These are phyloP conservation scores for Trichoderma asperelloides DNA, from an alignment of 495 filamentous ascomycete genomes.

Conservation along the genomic window DNA sequence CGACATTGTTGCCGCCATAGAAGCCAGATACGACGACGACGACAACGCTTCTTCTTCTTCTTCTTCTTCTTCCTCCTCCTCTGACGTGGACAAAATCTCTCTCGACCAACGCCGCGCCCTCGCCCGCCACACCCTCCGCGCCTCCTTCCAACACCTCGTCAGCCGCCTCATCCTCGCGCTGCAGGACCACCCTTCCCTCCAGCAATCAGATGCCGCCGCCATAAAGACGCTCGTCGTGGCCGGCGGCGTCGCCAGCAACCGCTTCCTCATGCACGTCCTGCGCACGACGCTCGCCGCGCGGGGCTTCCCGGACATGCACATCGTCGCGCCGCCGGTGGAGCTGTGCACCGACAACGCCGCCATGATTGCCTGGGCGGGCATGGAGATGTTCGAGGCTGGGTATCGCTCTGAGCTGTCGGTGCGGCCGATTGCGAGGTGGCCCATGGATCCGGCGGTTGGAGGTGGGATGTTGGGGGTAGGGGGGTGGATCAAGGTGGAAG, in stretches of 20 bases:
- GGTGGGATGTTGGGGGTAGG: slow-evolving; percentile 38
- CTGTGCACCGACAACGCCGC: slow-evolving; percentile 92
- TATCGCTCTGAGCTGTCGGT: slow-evolving; percentile 53
- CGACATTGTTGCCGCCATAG: slow-evolving; percentile 19
- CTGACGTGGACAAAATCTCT: slow-evolving; percentile 15
- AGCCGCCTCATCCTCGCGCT: slow-evolving; percentile 63
- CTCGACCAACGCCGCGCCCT: slow-evolving; percentile 49
- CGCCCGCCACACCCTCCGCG: slow-evolving; percentile 61
- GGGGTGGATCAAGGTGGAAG: slow-evolving; percentile 29
- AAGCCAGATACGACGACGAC: slow-evolving; percentile 32
- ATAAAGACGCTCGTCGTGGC: slow-evolving; percentile 66
- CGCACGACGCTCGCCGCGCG: slow-evolving; percentile 50
- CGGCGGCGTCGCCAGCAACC: slow-evolving; percentile 83
- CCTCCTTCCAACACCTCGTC: slow-evolving; percentile 84
- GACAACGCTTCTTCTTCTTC: slow-evolving; percentile 44
- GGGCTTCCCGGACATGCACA: slow-evolving; percentile 50
- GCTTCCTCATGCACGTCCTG: slow-evolving; percentile 62
- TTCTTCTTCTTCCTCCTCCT: slow-evolving; percentile 68
- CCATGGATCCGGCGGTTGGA: slow-evolving; percentile 56
- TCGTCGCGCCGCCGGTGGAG: slow-evolving; percentile 63
- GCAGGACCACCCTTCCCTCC: slow-evolving; percentile 9
- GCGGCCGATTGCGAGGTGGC: slow-evolving; percentile 63
- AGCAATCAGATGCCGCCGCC: not conserved
- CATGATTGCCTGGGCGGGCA: slow-evolving; percentile 95
- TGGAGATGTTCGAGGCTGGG: slow-evolving; percentile 84